Percentiles rank a stretch among this genome's conserved stretches.
Conservation (phyloP, 495 filamentous ascomycete species). For the Cercophora samala region DNA sequence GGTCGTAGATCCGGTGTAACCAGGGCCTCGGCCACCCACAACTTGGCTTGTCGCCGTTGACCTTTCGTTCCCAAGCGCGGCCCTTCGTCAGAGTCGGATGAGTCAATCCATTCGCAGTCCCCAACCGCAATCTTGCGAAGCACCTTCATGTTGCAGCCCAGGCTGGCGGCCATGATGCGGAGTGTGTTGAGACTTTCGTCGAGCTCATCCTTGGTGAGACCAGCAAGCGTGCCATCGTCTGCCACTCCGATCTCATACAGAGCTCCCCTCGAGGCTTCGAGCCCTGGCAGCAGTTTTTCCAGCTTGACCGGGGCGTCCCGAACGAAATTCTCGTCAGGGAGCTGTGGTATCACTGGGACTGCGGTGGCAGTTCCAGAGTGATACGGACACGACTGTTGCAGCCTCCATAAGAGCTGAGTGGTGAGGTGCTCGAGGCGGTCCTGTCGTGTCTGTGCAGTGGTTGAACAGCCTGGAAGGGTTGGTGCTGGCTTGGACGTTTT, state of each 20-base stretch:
- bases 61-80: conserved; percentile 5
- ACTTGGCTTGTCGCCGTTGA: conserved; percentile 46
- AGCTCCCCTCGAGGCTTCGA: conserved; percentile 90
- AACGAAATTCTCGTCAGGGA: conserved; percentile 59
- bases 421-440: conserved; percentile 85
- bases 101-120: conserved; percentile 69
- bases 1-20: conserved; percentile 41
- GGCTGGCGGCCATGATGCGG: conserved; percentile 81
- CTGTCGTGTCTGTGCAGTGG: conserved; percentile 62
- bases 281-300: conserved; percentile 66
- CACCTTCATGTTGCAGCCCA: conserved; percentile 86
- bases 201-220: conserved; percentile 85
- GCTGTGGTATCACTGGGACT: conserved; percentile 65
- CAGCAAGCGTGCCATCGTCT: conserved; percentile 89
- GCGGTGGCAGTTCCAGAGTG: conserved; percentile 67
- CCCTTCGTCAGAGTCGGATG: conserved; percentile 13
- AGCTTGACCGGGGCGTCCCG: conserved; percentile 56
- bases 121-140: conserved; percentile 82
- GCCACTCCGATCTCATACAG: conserved; percentile 95
- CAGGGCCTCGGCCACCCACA: conserved; percentile 86
- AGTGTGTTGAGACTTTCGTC: conserved; percentile 83
- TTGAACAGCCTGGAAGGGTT: conserved; percentile 19
- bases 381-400: conserved; percentile 92
- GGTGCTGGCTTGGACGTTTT: conserved; percentile 45
- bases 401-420: conserved; percentile 89